Base-by-base conservation (phyloP, 352 stramenopile species). In the Phytophthora sansomeana region DNA sequence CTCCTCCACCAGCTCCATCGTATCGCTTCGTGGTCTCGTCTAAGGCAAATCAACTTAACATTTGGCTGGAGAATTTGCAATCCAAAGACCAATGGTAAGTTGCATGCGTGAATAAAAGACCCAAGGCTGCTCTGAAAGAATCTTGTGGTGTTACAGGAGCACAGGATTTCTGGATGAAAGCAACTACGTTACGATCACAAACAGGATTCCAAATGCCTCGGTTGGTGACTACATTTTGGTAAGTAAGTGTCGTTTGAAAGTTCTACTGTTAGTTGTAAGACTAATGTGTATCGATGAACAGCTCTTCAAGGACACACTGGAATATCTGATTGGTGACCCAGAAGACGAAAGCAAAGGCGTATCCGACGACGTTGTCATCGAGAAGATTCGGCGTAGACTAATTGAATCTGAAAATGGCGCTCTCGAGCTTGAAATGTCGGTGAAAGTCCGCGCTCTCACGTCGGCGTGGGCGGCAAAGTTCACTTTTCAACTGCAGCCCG, bases 401-500 rank as follows among this genome's bases (percentile, higher is more conserved):
- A 41, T 17, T 19, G 3, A 21, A 1, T 1, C 9, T 6, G 10
- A 38, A 16, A 16, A 42, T 21, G 5, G 8, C 5, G 5, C 1
- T 6, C 36, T 42, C 4, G 0, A 43, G 10, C 36, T 43, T 21
- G 16, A 43, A 4, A 1, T 43, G 36, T 43, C 36, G 5, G 36
- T 61, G n/a, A 61, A 52, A 36, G 36, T 61, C 9, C 29, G 29
- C 1, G 49, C 42, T 21, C 39, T 61, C 30, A 3, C 43, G 29
- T 61, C 53, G 4, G 39, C 53, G 1, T 43, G 35, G 46, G 26
- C 44, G 11, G 24, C 57, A 16, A 64, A 64, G 43, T 64, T 49
- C 32, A 9, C 36, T 14, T 58, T 64, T 16, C 5, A 57, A 6
- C 29, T 66, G 21, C 19, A 52, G 9, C 48, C 58, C 2, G 14